phyloP scores from a whole-genome alignment of 176 grass and related monocot genomes.

The Oryza australiensis region DNA sequence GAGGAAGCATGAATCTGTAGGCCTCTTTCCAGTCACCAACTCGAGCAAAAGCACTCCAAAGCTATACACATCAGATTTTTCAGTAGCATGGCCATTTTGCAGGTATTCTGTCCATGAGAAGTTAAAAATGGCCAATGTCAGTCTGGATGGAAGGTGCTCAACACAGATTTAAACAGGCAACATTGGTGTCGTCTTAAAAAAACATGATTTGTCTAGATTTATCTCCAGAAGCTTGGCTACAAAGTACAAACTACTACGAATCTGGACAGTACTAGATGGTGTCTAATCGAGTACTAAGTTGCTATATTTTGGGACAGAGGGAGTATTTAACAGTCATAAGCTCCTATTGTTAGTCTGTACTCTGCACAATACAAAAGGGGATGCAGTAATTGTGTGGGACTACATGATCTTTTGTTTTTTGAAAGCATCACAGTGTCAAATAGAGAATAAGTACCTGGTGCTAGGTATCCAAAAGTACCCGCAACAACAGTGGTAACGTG shows the following conservation, averaged over 20 bases:
- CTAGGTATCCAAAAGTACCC: slow-evolving; percentile 85
- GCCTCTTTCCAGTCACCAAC: slow-evolving; percentile 85
- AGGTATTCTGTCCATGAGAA: slow-evolving; percentile 68
- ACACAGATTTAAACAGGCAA: background rate
- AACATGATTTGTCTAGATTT: background rate
- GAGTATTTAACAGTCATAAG: background rate
- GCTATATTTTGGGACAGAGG: no score
- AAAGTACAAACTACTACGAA: background rate
- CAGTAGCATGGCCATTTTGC: slow-evolving; percentile 80
- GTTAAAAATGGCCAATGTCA: background rate
- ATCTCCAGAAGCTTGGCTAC: background rate
- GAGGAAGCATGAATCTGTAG: slow-evolving; percentile 76
- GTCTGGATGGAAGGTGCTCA: background rate
- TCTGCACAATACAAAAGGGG: background rate
- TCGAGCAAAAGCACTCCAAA: slow-evolving; percentile 92
- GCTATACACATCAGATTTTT: slow-evolving; percentile 91
- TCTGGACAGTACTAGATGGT: no score
- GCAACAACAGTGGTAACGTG: slow-evolving; percentile 92
- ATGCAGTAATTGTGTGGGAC: background rate
- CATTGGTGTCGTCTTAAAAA: background rate
- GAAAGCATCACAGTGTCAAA: background rate
- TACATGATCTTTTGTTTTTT: background rate
- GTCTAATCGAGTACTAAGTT: no score
- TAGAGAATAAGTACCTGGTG: slow-evolving; percentile 58
- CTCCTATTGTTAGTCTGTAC: background rate